Percentiles rank a stretch among this genome's conserved stretches.
Evolutionary conservation across 148 eudicot species (phyloP).

Genomic region (Salicornia ramosissima): DNA sequence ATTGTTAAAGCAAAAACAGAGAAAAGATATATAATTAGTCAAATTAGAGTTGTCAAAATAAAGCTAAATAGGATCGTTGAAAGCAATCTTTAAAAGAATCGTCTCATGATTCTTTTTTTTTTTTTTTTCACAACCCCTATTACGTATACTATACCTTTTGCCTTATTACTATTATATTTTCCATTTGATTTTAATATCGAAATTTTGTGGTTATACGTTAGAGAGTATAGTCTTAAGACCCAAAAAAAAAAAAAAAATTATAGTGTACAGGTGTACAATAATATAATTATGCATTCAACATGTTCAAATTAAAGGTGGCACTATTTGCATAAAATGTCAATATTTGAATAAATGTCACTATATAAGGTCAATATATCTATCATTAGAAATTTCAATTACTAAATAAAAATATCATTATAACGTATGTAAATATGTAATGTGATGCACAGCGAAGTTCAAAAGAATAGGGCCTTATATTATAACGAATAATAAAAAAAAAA

Average conservation of each 20-base stretch:
- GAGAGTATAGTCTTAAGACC: neutral
- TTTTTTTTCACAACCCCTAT: neutral
- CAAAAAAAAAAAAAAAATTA: neutral
- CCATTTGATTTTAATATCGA: neutral
- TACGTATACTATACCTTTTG: neutral
- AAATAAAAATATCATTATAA: too few relatives aligned
- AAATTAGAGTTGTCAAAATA: conserved; percentile 8
- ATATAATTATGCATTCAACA: too few relatives aligned
- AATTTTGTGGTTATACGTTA: conserved; percentile 7
- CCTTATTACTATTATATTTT: neutral
- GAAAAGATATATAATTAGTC: neutral
- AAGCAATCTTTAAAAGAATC: neutral
- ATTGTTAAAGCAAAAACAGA: neutral
- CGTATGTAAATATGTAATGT: too few relatives aligned
- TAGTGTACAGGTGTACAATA: too few relatives aligned
- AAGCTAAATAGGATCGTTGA: neutral
- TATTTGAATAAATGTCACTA: too few relatives aligned
- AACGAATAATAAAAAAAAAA: too few relatives aligned
- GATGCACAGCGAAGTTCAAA: too few relatives aligned
- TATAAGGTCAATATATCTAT: too few relatives aligned
- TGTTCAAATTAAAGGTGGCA: too few relatives aligned
- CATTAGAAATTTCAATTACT: too few relatives aligned
- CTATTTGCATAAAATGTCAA: too few relatives aligned
- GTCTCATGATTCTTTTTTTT: conserved; percentile 10
- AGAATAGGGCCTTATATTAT: too few relatives aligned